Percentiles rank a stretch among this genome's conserved stretches.
Conservation (phyloP, 2,329 filamentous ascomycete genomes). For the Penicillium sp. region DNA sequence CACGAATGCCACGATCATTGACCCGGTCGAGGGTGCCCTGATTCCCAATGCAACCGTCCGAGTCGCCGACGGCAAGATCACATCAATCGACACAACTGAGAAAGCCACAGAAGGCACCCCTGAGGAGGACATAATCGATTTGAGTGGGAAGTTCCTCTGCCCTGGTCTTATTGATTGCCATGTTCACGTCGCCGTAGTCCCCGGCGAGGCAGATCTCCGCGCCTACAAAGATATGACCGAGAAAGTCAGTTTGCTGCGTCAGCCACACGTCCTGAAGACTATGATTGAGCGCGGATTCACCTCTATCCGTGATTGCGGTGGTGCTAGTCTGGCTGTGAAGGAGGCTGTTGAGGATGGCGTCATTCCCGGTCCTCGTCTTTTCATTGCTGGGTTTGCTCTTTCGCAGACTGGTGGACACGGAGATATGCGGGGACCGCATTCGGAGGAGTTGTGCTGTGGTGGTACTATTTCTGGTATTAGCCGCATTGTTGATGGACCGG, state of each 20-base stretch:
- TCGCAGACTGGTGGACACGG: slow-evolving; percentile 61
- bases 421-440: slow-evolving; percentile 50
- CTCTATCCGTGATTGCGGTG: slow-evolving; percentile 59
- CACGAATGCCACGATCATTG: slow-evolving; percentile 18
- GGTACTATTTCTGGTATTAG: slow-evolving; percentile 41
- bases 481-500: slow-evolving; percentile 55
- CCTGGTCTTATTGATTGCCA: slow-evolving; percentile 57
- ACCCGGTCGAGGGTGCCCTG: slow-evolving; percentile 15
- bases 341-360: slow-evolving; percentile 58
- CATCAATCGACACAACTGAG: slow-evolving; percentile 2
- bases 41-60: slow-evolving; percentile 14
- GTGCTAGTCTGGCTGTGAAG: slow-evolving; percentile 53
- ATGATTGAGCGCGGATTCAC: slow-evolving; percentile 62
- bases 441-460: slow-evolving; percentile 46
- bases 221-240: slow-evolving; percentile 21
- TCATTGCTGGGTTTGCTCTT: slow-evolving; percentile 56
- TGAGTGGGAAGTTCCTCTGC: slow-evolving; percentile 48
- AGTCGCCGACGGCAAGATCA: slow-evolving; percentile 16
- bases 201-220: slow-evolving; percentile 34
- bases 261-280: slow-evolving; percentile 30
- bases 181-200: slow-evolving; percentile 50
- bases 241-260: slow-evolving; percentile 19
- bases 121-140: slow-evolving; percentile 32
- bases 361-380: slow-evolving; percentile 56
- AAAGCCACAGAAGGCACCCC: not conserved